These are phyloP conservation scores for Yarrowia sp. DNA, from an alignment of 805 yeast genomes.

Conservation along the genomic window DNA sequence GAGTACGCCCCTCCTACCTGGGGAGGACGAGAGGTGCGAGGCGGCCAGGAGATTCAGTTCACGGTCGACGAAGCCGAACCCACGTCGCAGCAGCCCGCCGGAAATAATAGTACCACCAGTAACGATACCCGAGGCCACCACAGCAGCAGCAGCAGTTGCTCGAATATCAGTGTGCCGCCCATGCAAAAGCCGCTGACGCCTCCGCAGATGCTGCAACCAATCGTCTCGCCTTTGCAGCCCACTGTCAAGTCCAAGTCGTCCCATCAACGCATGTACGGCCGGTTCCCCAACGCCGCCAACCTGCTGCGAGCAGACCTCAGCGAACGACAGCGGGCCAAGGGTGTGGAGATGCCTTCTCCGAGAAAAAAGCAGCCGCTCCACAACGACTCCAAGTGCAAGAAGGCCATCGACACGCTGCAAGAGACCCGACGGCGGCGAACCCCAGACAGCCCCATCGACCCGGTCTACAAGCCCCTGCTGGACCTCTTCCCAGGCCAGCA, in stretches of 20 bases:
- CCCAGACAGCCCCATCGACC: constrained; percentile 24
- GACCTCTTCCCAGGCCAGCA: constrained; percentile 37
- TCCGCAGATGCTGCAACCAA: constrained; percentile 13
- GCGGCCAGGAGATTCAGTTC: constrained; percentile 22
- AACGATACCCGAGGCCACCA: constrained; percentile 28
- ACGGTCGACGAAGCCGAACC: constrained; percentile 21
- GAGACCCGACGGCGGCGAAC: constrained; percentile 3
- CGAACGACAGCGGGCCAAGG: constrained; percentile 11
- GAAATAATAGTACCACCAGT: background rate
- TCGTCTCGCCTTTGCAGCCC: constrained; percentile 25
- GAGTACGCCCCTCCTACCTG: constrained; percentile 31
- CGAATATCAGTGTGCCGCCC: constrained; percentile 26
- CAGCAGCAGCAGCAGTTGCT: constrained; percentile 28
- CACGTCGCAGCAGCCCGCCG: background rate
- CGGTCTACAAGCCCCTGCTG: constrained; percentile 33
- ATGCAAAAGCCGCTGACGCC: constrained; percentile 28
- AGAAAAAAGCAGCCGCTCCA: constrained; percentile 16
- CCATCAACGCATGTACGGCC: constrained; percentile 35
- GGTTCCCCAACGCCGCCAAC: constrained; percentile 35
- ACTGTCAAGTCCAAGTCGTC: constrained; percentile 11
- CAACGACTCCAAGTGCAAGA: constrained; percentile 22
- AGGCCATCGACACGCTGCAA: constrained; percentile 28
- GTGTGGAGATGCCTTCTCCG: constrained; percentile 8
- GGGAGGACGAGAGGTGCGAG: constrained; percentile 32
- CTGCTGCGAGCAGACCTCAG: constrained; percentile 24